A percentile compares a stretch with the other conserved stretches of the same genome.
Evolutionary conservation across 495 filamentous ascomycete genomes (phyloP).

Genomic region (Daldinia decipiens): DNA sequence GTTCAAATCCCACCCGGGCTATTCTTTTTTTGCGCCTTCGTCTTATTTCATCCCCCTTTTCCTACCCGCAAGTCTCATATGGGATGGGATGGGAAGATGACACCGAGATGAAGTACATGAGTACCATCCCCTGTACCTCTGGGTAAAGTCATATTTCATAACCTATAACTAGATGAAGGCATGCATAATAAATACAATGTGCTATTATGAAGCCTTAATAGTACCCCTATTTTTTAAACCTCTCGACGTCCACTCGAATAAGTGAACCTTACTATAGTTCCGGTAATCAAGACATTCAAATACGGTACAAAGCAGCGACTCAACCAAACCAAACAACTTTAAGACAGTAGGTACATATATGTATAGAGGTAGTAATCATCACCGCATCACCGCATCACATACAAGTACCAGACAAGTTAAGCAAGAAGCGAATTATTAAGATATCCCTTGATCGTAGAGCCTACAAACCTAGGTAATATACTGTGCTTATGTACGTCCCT

Average conservation of each 20-base stretch:
- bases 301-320: background rate
- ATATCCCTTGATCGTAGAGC: conserved; percentile 18
- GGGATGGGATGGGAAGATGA: no score
- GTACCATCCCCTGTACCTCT: no score
- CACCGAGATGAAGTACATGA: no score
- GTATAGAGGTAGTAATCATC: no score
- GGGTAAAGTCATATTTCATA: background rate
- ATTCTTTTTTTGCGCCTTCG: no score
- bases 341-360: background rate
- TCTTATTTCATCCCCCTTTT: no score
- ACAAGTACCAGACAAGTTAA: conserved; percentile 6
- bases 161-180: background rate
- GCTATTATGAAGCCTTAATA: background rate
- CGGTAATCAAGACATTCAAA: background rate
- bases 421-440: conserved; percentile 40
- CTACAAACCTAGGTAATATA: conserved; percentile 29
- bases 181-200: background rate
- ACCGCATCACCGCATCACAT: conserved; percentile 14
- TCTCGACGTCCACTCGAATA: background rate
- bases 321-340: background rate
- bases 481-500: conserved; percentile 16
- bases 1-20: no score
- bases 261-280: background rate
- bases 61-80: no score
- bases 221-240: background rate